Evolutionary conservation across 208 protist species (phyloP).

Genomic region (Trypanosoma theileri): DNA sequence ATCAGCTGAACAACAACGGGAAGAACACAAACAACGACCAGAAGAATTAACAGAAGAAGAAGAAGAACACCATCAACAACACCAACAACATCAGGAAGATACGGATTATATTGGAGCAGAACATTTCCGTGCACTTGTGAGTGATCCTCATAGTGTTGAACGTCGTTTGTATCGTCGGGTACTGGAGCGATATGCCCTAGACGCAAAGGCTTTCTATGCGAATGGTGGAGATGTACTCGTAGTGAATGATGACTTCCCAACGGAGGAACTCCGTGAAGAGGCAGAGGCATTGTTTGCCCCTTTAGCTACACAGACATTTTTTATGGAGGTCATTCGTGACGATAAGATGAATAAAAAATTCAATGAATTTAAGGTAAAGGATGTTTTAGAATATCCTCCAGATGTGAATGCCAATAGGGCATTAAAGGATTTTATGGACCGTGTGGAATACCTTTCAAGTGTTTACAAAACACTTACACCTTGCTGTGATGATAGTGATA

Average conservation of each 20-base stretch:
- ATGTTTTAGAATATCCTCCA: slow-evolving; percentile 66
- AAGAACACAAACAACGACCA: too few species aligned
- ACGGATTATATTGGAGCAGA: slow-evolving; percentile 45
- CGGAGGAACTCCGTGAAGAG: slow-evolving; percentile 69
- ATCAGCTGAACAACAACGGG: too few species aligned
- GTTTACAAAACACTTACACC: slow-evolving; percentile 63
- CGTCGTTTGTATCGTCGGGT: slow-evolving; percentile 68
- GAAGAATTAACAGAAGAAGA: background rate
- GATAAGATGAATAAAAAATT: slow-evolving; percentile 45
- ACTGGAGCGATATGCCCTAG: slow-evolving; percentile 54
- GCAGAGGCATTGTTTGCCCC: slow-evolving; percentile 61
- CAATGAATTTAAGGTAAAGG: slow-evolving; percentile 63
- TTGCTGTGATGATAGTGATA: too few species aligned
- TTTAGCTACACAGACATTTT: slow-evolving; percentile 59
- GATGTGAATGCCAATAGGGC: slow-evolving; percentile 33
- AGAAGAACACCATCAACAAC: background rate
- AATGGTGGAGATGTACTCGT: slow-evolving; percentile 75
- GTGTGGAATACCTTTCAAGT: slow-evolving; percentile 47
- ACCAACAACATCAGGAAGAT: slow-evolving; percentile 9
- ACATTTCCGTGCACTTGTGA: slow-evolving; percentile 62
- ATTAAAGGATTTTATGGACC: slow-evolving; percentile 52
- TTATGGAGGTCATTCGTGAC: slow-evolving; percentile 80
- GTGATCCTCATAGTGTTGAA: slow-evolving; percentile 48
- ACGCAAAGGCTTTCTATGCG: slow-evolving; percentile 71
- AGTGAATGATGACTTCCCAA: slow-evolving; percentile 86